phyloP scores from a whole-genome alignment of 768 basidiomycete species.

The Termitomyces sp. region DNA sequence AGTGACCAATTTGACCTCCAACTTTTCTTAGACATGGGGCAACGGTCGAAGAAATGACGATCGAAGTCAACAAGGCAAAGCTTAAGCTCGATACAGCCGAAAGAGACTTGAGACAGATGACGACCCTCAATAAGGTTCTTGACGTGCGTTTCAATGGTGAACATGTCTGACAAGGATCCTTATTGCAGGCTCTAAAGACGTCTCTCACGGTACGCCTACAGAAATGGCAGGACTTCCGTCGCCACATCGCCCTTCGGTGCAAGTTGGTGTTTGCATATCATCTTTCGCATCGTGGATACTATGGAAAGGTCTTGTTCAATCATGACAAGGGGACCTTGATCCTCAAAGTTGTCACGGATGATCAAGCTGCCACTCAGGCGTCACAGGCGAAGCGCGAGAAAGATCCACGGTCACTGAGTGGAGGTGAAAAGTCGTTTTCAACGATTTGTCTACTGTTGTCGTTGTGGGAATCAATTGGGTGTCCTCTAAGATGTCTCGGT shows the following conservation, averaged over 20 bases:
- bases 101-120: slow-evolving; percentile 58
- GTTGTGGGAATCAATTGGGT: slow-evolving; percentile 93
- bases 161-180: neutral
- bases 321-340: slow-evolving; percentile 59
- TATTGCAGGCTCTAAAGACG: slow-evolving; percentile 52
- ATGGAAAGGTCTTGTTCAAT: slow-evolving; percentile 84
- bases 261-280: slow-evolving; percentile 78
- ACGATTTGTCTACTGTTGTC: slow-evolving; percentile 93
- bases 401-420: slow-evolving; percentile 81
- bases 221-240: slow-evolving; percentile 85
- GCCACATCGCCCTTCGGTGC: slow-evolving; percentile 84
- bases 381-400: slow-evolving; percentile 73
- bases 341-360: slow-evolving; percentile 82
- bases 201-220: slow-evolving; percentile 61
- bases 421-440: slow-evolving; percentile 96
- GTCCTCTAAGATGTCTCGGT: slow-evolving; percentile 91
- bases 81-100: slow-evolving; percentile 54
- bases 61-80: slow-evolving; percentile 62
- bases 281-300: slow-evolving; percentile 82
- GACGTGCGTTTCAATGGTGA: neutral
- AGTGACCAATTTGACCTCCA: neutral
- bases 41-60: slow-evolving; percentile 70
- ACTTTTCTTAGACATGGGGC: slow-evolving; percentile 55
- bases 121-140: slow-evolving; percentile 57
- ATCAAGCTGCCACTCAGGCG: slow-evolving; percentile 50